These are phyloP conservation scores for Lophium mytilinum DNA, from an alignment of 495 filamentous ascomycete genomes.

Conservation along the genomic window DNA sequence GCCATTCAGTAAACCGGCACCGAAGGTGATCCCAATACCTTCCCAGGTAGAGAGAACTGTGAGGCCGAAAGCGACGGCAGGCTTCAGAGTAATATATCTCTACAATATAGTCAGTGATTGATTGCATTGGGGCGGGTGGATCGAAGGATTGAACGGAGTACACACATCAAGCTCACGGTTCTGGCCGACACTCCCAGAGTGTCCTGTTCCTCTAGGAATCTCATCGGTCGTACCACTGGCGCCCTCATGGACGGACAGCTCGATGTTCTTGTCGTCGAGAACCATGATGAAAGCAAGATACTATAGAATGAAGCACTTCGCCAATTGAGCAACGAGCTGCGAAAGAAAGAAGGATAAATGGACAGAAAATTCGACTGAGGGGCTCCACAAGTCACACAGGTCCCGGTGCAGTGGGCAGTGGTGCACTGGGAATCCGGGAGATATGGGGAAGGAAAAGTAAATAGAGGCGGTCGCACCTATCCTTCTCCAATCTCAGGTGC, in stretches of 20 bases:
- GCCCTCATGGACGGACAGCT: background rate
- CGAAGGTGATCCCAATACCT: conserved; percentile 14
- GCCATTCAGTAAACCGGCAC: conserved; percentile 20
- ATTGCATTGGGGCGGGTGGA: background rate
- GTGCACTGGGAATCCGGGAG: too few species aligned
- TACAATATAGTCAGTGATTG: background rate
- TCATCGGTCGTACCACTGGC: background rate
- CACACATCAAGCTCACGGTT: background rate
- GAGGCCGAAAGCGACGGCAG: conserved; percentile 14
- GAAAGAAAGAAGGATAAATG: too few species aligned
- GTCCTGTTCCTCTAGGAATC: background rate
- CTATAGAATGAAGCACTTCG: too few species aligned
- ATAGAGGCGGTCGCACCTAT: too few species aligned
- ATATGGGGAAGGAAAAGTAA: too few species aligned
- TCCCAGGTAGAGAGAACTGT: conserved; percentile 22
- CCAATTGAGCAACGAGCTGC: too few species aligned
- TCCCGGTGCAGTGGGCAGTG: too few species aligned
- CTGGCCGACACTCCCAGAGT: background rate
- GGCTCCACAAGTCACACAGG: too few species aligned
- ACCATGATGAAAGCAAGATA: background rate
- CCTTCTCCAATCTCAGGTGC: too few species aligned
- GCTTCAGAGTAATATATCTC: conserved; percentile 6
- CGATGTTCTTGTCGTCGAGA: background rate
- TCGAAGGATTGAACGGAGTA: background rate
- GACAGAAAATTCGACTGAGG: too few species aligned